Conservation (phyloP, 129 eudicot genomes). For the Calendula officinalis region DNA sequence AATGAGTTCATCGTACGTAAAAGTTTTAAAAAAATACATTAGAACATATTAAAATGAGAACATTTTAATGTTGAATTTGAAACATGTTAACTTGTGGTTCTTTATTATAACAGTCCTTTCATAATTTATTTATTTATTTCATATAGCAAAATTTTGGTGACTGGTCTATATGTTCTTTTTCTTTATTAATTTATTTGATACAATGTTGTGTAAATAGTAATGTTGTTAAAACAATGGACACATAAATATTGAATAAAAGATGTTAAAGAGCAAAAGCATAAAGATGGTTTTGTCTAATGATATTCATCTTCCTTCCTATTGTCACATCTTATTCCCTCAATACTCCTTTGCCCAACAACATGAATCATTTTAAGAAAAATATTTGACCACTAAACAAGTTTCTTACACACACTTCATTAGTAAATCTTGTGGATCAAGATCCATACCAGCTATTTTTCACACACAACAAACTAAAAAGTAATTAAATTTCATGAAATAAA, state of each 20-base stretch:
- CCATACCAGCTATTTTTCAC: not conserved
- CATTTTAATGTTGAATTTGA: too few relatives aligned
- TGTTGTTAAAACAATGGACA: conserved; percentile 17
- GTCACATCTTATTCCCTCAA: too few relatives aligned
- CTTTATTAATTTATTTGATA: conserved; percentile 11
- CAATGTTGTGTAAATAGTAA: conserved; percentile 17
- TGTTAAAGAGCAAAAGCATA: conserved; percentile 39
- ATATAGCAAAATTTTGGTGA: not conserved
- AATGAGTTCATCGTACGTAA: not conserved
- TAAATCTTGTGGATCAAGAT: conserved; percentile 3
- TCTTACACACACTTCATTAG: not conserved
- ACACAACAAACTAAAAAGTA: not conserved
- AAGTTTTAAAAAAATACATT: not conserved
- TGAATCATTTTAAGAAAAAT: conserved; percentile 6
- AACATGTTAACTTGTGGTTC: too few relatives aligned
- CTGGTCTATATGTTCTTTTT: not conserved
- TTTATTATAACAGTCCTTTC: too few relatives aligned
- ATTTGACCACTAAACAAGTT: not conserved
- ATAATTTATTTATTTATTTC: not conserved
- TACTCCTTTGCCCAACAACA: not conserved
- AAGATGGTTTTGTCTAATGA: conserved; percentile 30
- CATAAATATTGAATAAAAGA: conserved; percentile 35
- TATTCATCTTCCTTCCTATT: conserved; percentile 37
- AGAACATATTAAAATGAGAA: not conserved
- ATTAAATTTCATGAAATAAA: not conserved